Evolutionary conservation across 768 basidiomycete genomes (phyloP).

Genomic region (Tricholoma matsutake): DNA sequence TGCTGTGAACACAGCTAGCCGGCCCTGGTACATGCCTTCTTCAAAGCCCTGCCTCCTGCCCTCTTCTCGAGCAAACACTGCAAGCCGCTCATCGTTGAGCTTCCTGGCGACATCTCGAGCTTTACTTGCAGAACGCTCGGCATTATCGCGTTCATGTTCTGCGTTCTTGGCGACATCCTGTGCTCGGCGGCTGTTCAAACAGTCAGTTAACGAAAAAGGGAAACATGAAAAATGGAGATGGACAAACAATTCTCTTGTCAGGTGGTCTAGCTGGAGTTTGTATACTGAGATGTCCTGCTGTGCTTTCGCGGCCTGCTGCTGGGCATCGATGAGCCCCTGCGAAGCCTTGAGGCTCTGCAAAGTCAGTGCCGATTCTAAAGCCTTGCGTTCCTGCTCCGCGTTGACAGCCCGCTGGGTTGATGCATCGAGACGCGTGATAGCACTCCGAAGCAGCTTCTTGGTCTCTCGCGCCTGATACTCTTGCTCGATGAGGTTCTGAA

Average conservation of each 20-base stretch:
- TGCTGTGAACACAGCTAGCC: conserved; percentile 10
- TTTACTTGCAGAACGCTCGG: conserved; percentile 30
- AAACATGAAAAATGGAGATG: not conserved
- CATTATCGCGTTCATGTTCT: conserved; percentile 31
- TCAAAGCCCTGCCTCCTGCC: conserved; percentile 45
- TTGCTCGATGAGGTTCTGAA: conserved; percentile 22
- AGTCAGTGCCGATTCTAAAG: conserved; percentile 21
- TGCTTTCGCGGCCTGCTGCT: conserved; percentile 23
- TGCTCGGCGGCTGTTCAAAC: conserved; percentile 20
- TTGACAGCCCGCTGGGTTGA: conserved; percentile 13
- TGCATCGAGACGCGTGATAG: conserved; percentile 24
- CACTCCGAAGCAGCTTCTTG: conserved; percentile 25
- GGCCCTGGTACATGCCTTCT: conserved; percentile 51
- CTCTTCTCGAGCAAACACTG: conserved; percentile 52
- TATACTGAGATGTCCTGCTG: conserved; percentile 25
- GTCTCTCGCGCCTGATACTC: conserved; percentile 28
- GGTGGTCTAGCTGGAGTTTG: conserved; percentile 23
- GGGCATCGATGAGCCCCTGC: conserved; percentile 24
- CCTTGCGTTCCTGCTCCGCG: conserved; percentile 13
- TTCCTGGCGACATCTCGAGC: conserved; percentile 53
- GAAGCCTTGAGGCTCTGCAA: conserved; percentile 23
- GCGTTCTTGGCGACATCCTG: conserved; percentile 21
- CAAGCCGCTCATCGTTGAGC: conserved; percentile 49
- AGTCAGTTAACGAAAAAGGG: not conserved
- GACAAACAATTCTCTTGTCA: conserved; percentile 28